Conservation (phyloP, 2,329 filamentous ascomycete genomes). For the Diaporthe sp. region DNA sequence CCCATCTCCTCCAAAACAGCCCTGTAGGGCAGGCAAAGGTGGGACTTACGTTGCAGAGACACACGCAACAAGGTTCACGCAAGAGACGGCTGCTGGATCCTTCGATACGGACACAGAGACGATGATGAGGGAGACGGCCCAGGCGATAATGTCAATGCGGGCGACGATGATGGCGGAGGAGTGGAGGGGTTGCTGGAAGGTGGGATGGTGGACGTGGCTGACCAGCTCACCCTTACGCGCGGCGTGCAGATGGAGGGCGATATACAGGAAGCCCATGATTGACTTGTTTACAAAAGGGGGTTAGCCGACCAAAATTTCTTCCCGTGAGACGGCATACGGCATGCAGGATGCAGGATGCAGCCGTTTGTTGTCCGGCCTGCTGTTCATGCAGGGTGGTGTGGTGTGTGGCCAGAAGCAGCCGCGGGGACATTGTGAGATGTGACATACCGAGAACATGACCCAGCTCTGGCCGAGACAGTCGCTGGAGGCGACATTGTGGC, state of each 20-base stretch:
- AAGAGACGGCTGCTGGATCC: constrained; percentile 37
- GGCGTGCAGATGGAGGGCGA: constrained; percentile 48
- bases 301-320: constrained; percentile 3
- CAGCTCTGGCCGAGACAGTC: constrained; percentile 39
- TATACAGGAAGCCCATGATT: constrained; percentile 48
- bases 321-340: neutral
- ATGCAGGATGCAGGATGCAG: constrained; percentile 21
- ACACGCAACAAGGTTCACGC: constrained; percentile 46
- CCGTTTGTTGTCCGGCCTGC: constrained; percentile 18
- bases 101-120: constrained; percentile 44
- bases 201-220: constrained; percentile 40
- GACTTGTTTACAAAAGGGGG: constrained; percentile 42
- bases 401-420: neutral
- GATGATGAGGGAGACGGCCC: constrained; percentile 46
- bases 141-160: constrained; percentile 45
- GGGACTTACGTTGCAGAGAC: constrained; percentile 44
- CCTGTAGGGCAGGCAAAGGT: neutral
- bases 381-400: constrained; percentile 21
- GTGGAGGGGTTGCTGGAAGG: constrained; percentile 47
- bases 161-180: constrained; percentile 47
- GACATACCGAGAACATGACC: constrained; percentile 40
- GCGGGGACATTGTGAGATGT: neutral
- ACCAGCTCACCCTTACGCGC: constrained; percentile 43
- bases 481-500: constrained; percentile 16
- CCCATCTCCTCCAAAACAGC: neutral